Conservation (phyloP, 306 rosid genomes). For the Carpinus viminea region DNA sequence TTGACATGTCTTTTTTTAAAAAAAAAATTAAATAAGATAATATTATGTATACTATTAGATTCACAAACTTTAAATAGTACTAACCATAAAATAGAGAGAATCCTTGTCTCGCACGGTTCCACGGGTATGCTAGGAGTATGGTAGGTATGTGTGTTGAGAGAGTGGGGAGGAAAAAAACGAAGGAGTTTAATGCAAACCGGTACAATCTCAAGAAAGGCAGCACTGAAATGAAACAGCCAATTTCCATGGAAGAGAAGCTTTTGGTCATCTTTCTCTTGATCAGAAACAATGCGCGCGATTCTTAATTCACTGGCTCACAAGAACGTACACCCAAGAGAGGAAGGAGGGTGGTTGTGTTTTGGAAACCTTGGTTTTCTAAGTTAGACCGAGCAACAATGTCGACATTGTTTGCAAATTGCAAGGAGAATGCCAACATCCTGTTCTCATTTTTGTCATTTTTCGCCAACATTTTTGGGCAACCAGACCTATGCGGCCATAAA, state of each 20-base stretch:
- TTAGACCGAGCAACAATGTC: conserved; percentile 33
- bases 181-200: not conserved
- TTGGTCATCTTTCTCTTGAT: not conserved
- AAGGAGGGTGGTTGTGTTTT: not conserved
- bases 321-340: not conserved
- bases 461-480: not conserved
- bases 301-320: not conserved
- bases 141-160: no score
- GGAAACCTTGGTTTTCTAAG: not conserved
- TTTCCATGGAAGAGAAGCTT: conserved; percentile 9
- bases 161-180: not conserved
- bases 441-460: conserved; percentile 22
- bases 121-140: no score
- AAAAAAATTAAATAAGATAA: no score
- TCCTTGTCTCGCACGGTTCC: no score
- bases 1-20: no score
- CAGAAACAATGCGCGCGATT: not conserved
- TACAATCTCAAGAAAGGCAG: conserved; percentile 3
- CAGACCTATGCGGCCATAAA: not conserved
- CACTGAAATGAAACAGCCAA: conserved; percentile 15
- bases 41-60: no score
- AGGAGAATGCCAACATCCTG: conserved; percentile 64
- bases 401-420: conserved; percentile 28
- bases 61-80: no score
- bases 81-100: no score